phyloP scores from a whole-genome alignment of 768 basidiomycete genomes.

The Hydnomerulius pinastri region DNA sequence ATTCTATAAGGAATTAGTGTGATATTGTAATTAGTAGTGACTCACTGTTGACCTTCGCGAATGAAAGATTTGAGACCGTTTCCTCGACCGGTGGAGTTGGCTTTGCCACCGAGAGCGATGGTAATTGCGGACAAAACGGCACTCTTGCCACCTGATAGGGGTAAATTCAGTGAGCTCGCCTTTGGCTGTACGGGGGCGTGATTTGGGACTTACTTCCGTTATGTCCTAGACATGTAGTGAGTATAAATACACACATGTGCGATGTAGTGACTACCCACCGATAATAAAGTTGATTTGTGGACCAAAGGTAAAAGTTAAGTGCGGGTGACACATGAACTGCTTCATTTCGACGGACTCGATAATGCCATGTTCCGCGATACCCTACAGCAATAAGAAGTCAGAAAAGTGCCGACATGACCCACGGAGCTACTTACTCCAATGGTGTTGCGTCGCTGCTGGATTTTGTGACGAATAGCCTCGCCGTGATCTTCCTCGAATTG shows the following conservation, averaged over 20 bases:
- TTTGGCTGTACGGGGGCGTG: neutral
- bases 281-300: conserved; percentile 98
- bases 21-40: neutral
- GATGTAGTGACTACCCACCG: conserved; percentile 45
- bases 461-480: conserved; percentile 52
- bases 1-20: conserved; percentile 36
- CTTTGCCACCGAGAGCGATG: conserved; percentile 92
- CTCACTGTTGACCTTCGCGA: conserved; percentile 78
- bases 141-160: conserved; percentile 81
- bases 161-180: neutral
- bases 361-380: conserved; percentile 82
- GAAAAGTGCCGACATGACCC: conserved; percentile 22
- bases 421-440: conserved; percentile 49
- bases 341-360: conserved; percentile 84
- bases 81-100: conserved; percentile 88
- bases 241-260: neutral
- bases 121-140: conserved; percentile 92
- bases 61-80: conserved; percentile 83
- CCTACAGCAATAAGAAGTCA: conserved; percentile 43
- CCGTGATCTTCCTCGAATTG: conserved; percentile 65
- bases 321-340: conserved; percentile 96
- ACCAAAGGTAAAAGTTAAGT: conserved; percentile 80
- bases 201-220: conserved; percentile 79
- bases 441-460: conserved; percentile 46
- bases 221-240: conserved; percentile 54